Evolutionary conservation across 352 stramenopile genomes (phyloP).

Genomic region (Saprolegnia parasitica): DNA sequence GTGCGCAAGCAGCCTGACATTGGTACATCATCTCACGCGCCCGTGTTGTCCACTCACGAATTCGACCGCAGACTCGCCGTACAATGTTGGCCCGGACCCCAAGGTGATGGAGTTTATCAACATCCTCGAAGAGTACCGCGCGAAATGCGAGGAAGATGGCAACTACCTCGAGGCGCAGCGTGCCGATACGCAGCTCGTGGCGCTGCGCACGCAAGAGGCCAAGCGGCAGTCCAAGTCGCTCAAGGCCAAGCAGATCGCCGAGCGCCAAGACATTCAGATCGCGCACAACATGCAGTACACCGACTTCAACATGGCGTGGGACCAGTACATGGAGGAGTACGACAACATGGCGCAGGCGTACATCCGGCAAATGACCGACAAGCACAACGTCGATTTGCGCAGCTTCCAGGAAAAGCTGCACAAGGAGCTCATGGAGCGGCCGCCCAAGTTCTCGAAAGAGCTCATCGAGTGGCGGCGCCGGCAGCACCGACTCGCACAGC

Average conservation of each 20-base stretch:
- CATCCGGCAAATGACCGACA: conserved; percentile 92
- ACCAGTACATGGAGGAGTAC: conserved; percentile 94
- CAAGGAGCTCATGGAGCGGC: conserved; percentile 79
- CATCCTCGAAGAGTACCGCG: conserved; percentile 91
- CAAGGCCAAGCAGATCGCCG: conserved; percentile 83
- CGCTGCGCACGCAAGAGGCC: conserved; percentile 88
- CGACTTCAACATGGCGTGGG: conserved; percentile 92
- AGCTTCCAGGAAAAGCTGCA: conserved; percentile 88
- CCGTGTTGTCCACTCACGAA: background rate
- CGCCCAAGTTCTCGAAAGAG: conserved; percentile 91
- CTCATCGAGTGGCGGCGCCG: conserved; percentile 92
- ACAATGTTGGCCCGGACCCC: conserved; percentile 60
- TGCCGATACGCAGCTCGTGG: conserved; percentile 82
- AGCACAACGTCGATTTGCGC: conserved; percentile 76
- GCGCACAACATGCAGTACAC: conserved; percentile 94
- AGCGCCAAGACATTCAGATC: conserved; percentile 93
- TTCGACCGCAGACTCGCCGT: conserved; percentile 5
- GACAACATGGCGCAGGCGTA: conserved; percentile 92
- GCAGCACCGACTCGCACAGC: conserved; percentile 91
- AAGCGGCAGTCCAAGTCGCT: conserved; percentile 89
- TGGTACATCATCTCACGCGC: conserved; percentile 8
- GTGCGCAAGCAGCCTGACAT: conserved; percentile 42
- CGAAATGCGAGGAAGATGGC: conserved; percentile 92
- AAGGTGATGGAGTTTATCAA: conserved; percentile 92
- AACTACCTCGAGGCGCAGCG: conserved; percentile 92